Conservation (phyloP, 805 yeast species). For the Tetrapisispora iriomotensis region DNA sequence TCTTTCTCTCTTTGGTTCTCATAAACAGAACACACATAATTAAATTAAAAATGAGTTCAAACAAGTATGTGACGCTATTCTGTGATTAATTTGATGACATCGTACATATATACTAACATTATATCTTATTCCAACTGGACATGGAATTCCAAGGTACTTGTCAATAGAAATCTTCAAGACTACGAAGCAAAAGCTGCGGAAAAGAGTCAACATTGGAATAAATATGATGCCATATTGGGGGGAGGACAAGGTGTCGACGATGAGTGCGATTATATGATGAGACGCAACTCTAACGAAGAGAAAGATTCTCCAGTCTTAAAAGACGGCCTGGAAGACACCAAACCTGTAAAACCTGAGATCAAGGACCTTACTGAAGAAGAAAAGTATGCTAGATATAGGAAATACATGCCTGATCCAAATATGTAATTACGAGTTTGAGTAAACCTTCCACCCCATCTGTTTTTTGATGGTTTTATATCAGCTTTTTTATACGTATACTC, state of each 20-base stretch:
- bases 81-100: no score
- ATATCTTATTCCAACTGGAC: no score
- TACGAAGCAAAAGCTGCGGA: not conserved
- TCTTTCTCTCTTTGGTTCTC: no score
- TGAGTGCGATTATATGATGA: not conserved
- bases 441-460: no score
- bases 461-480: no score
- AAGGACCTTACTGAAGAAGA: not conserved
- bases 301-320: not conserved
- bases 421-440: not conserved
- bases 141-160: not conserved
- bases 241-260: slow-evolving; percentile 3
- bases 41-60: no score
- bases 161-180: not conserved
- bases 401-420: slow-evolving; percentile 1
- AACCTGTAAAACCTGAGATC: not conserved
- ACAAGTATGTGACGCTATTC: no score
- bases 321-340: not conserved
- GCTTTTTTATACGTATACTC: no score
- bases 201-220: not conserved
- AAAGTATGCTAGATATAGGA: not conserved
- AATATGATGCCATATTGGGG: slow-evolving; percentile 1
- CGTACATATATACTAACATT: no score
- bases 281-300: not conserved
- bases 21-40: no score